Evolutionary conservation across 208 protist species (phyloP).

Genomic region (Histomonas meleagridis): DNA sequence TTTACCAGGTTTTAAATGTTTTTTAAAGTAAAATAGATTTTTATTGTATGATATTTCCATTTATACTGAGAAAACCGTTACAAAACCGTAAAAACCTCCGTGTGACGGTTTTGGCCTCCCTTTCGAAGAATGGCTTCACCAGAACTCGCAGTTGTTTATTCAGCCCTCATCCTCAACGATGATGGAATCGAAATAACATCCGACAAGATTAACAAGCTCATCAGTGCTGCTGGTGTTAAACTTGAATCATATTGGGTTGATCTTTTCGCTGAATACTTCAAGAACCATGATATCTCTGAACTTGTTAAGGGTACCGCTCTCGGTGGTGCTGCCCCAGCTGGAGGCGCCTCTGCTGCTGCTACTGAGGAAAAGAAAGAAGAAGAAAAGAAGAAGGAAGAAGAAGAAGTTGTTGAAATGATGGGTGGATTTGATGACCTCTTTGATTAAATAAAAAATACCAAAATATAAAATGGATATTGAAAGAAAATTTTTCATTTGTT

Average conservation of each 20-base stretch:
- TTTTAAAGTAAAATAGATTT: too few relatives aligned
- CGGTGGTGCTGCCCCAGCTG: not conserved
- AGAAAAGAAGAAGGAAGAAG: not conserved
- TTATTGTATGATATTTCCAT: too few relatives aligned
- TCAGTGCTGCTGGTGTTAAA: not conserved
- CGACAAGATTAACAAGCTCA: not conserved
- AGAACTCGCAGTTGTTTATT: constrained; percentile 17
- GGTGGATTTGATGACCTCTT: too few relatives aligned
- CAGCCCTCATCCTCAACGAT: constrained; percentile 29
- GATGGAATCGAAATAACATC: constrained; percentile 14
- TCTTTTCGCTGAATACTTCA: constrained; percentile 30
- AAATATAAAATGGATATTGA: too few relatives aligned
- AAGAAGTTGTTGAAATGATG: not conserved
- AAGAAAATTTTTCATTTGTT: too few relatives aligned
- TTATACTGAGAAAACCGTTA: too few relatives aligned
- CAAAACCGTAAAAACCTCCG: too few relatives aligned
- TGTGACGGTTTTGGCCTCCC: constrained; percentile 24
- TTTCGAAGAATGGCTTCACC: not conserved
- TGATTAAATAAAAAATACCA: too few relatives aligned
- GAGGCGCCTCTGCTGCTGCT: not conserved
- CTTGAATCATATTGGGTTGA: constrained; percentile 16
- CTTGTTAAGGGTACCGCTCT: not conserved
- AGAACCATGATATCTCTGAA: constrained; percentile 2
- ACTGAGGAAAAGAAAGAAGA: not conserved
- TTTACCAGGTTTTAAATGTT: too few relatives aligned